Base-by-base conservation (phyloP, 306 rosid species). In the Astragalus membranaceus region DNA sequence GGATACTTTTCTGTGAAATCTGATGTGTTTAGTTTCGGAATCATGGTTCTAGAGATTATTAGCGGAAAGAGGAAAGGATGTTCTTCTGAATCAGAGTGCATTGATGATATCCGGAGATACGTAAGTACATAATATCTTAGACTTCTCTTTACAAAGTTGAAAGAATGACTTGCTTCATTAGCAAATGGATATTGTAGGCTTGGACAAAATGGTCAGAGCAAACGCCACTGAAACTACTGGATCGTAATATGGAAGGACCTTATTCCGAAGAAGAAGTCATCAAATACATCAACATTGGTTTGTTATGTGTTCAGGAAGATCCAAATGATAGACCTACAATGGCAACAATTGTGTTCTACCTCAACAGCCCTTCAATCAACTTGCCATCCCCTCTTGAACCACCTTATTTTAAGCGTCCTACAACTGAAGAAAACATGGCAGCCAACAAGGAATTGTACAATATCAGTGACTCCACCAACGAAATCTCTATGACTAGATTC, bases 241-340 rank as follows among this genome's bases (percentile, higher is more conserved):
- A 81, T 72, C 70, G 70, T 8, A 48, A 29, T 33, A 50, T 75
- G 13, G 52, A 11, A 52, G 75, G 61, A 20, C 46, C 70, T 14
- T 71, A 71, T 64, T 62, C 80, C 3, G 17, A 17, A 3, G 49
- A 35, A 35, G 85, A 84, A 60, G 84, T 81, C 7, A 55, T 55
- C 14, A 78, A 75, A 64, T 84, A 79, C 70, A 75, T 81, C 53
- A 77, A 81, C 7, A 78, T 81, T 29, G 81, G 85, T 6, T 64
- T 84, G 61, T 70, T 84, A 7, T 84, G 83, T 13, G 83, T 81
- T 74, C 88, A 81, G 14, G 79, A 81, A 32, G 75, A 78, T 37
- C 78, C 85, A 10, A 11, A 44, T 14, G 79, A 64, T 9, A 84
- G 88, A 16, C 83, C 88, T 7, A 70, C 85, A 5, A 81, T 84